Conservation (phyloP, 2,329 filamentous ascomycete genomes). For the Talaromyces sp. region DNA sequence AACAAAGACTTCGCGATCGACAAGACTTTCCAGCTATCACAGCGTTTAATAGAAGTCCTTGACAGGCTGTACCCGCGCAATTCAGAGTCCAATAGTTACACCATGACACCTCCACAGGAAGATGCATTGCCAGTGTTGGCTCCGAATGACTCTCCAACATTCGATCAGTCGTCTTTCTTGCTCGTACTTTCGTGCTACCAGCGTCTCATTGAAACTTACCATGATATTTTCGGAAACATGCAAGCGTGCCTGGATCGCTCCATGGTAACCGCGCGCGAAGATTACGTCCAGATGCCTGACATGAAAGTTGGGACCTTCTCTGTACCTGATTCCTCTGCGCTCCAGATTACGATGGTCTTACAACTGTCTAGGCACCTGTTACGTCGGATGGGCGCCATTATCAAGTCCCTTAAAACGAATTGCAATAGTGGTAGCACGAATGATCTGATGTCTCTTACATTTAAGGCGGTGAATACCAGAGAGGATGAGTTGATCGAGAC, state of each 20-base stretch:
- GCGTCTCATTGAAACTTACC: slow-evolving; percentile 4
- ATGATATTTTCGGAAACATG: slow-evolving; percentile 5
- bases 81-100: background rate
- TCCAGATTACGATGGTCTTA: slow-evolving; percentile 2
- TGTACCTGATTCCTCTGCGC: slow-evolving; percentile 4
- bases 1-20: slow-evolving; percentile 7
- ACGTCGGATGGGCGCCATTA: background rate
- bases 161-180: slow-evolving; percentile 1
- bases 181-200: slow-evolving; percentile 5
- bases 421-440: background rate
- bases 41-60: slow-evolving; percentile 4
- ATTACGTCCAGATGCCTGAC: slow-evolving; percentile 3
- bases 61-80: slow-evolving; percentile 3
- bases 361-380: slow-evolving; percentile 3
- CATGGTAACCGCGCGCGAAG: slow-evolving; percentile 1
- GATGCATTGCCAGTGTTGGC: background rate
- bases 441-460: slow-evolving; percentile 1
- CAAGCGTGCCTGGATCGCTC: slow-evolving; percentile 7
- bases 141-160: background rate
- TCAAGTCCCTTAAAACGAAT: background rate
- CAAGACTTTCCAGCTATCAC: slow-evolving; percentile 4
- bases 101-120: background rate
- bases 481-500: slow-evolving; percentile 1
- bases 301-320: slow-evolving; percentile 3
- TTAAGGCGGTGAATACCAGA: slow-evolving; percentile 3